Conservation (phyloP, 2,329 filamentous ascomycete genomes). For the Microsporum ferrugineum region DNA sequence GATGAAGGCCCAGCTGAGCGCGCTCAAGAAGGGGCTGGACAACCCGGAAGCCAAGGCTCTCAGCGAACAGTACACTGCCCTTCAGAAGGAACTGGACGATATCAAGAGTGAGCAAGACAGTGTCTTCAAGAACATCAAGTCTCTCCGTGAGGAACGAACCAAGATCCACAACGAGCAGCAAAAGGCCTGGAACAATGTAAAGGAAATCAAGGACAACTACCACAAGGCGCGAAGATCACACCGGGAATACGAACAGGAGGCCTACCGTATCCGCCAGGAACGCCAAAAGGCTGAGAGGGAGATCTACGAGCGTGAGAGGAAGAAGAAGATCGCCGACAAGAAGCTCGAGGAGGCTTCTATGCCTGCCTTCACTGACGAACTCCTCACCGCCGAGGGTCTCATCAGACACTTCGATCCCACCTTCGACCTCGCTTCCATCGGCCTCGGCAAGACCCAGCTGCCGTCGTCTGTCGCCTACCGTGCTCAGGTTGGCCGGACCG, state of each 20-base stretch:
- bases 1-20: conserved; percentile 73
- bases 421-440: conserved; percentile 55
- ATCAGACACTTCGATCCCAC: conserved; percentile 83
- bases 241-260: conserved; percentile 71
- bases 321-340: conserved; percentile 44
- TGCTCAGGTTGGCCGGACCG: conserved; percentile 67
- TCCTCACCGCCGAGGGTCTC: conserved; percentile 74
- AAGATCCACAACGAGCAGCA: conserved; percentile 77
- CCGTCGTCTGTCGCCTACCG: conserved; percentile 55
- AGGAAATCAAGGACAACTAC: conserved; percentile 82
- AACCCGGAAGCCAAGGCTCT: conserved; percentile 84
- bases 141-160: conserved; percentile 72
- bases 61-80: conserved; percentile 70
- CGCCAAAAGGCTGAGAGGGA: conserved; percentile 69
- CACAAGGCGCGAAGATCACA: conserved; percentile 72
- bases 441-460: conserved; percentile 39
- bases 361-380: conserved; percentile 85
- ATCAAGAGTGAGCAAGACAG: conserved; percentile 90
- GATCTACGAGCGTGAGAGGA: conserved; percentile 38
- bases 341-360: conserved; percentile 46
- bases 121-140: conserved; percentile 76
- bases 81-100: conserved; percentile 75
- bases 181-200: conserved; percentile 69
- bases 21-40: conserved; percentile 78
- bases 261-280: conserved; percentile 63